Conservation (phyloP, 2,329 filamentous ascomycete genomes). For the Sporothrix schenckii region DNA sequence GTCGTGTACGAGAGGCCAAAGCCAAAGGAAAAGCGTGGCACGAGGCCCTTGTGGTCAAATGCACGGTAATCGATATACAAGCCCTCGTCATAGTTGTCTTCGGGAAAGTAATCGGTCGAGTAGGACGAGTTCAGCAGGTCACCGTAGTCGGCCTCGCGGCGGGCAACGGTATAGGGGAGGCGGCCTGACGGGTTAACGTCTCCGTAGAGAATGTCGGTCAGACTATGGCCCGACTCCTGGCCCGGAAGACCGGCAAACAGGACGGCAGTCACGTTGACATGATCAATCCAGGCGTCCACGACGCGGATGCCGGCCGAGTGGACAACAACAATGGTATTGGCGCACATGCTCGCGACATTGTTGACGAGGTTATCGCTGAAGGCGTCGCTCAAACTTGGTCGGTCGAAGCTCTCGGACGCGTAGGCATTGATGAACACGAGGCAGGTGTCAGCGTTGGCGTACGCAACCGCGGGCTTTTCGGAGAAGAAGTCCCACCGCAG, state of each 20-base stretch:
- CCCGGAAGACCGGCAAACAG: conserved; percentile 57
- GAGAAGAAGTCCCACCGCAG: conserved; percentile 60
- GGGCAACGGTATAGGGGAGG: conserved; percentile 53
- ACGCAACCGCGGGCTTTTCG: conserved; percentile 46
- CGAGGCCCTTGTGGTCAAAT: conserved; percentile 65
- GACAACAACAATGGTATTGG: conserved; percentile 66
- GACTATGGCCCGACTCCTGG: conserved; percentile 53
- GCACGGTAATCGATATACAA: conserved; percentile 75
- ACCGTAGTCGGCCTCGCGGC: conserved; percentile 47
- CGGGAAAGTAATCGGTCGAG: conserved; percentile 49
- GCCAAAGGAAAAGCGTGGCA: conserved; percentile 76
- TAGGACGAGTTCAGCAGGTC: conserved; percentile 36
- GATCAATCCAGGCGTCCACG: conserved; percentile 55
- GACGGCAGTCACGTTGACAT: conserved; percentile 56
- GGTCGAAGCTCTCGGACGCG: conserved; percentile 75
- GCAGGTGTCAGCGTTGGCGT: conserved; percentile 62
- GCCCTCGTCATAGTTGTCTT: conserved; percentile 72
- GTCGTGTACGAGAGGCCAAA: conserved; percentile 76
- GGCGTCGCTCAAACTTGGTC: conserved; percentile 68
- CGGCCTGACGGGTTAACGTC: conserved; percentile 49
- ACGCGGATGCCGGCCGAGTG: conserved; percentile 59
- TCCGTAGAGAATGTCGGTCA: conserved; percentile 52
- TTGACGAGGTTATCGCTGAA: conserved; percentile 62
- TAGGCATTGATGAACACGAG: conserved; percentile 69
- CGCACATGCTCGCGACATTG: conserved; percentile 55